Evolutionary conservation across 106 monocot genomes (phyloP).

Genomic region (Platanthera zijinensis): DNA sequence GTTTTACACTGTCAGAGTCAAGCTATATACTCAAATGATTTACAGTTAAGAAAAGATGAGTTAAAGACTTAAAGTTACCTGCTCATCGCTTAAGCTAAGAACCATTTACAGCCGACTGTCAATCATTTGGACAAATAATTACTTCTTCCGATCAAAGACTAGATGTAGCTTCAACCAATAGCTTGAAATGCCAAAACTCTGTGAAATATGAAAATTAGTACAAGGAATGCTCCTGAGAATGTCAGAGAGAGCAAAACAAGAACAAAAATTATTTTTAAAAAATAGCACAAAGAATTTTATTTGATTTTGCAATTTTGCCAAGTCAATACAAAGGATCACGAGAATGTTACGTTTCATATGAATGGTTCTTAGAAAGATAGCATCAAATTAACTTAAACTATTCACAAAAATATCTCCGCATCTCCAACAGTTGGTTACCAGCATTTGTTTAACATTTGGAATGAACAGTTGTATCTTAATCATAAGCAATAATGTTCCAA

Average conservation of each 20-base stretch:
- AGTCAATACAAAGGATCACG: no score
- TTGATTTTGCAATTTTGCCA: no score
- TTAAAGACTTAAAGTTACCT: slow-evolving; percentile 6
- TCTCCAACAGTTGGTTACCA: not conserved
- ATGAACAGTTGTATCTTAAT: not conserved
- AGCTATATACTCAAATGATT: not conserved
- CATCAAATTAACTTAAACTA: no score
- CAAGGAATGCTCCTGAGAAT: not conserved
- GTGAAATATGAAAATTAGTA: not conserved
- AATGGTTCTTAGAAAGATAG: no score
- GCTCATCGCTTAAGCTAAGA: slow-evolving; percentile 15
- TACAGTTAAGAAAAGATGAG: not conserved
- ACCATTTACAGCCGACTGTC: slow-evolving; percentile 18
- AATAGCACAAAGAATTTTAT: no score
- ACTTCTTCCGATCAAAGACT: not conserved
- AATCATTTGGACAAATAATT: slow-evolving; percentile 10
- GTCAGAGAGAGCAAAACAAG: no score
- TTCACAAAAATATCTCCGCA: no score
- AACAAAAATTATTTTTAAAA: no score
- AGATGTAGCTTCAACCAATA: not conserved
- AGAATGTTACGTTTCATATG: no score
- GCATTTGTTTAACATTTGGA: not conserved
- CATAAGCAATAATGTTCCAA: not conserved
- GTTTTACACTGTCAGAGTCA: not conserved
- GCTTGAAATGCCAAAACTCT: not conserved